A percentile compares a stretch with the other conserved stretches of the same genome.
Evolutionary conservation across 2,329 filamentous ascomycete species (phyloP).

Genomic region (Beauveria pseudobassiana): DNA sequence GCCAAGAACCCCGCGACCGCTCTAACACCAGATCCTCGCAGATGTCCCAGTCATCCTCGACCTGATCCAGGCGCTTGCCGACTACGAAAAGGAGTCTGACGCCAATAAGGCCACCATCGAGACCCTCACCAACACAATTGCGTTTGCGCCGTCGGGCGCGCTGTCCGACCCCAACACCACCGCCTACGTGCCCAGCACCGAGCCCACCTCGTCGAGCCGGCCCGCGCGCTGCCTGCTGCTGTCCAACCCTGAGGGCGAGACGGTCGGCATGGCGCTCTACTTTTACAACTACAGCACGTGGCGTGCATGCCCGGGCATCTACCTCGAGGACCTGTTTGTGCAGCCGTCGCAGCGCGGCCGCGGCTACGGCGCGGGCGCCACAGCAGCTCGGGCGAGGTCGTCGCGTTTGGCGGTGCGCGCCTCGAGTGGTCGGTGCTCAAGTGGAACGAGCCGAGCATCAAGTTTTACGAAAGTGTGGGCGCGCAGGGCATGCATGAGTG

Average conservation of each 20-base stretch:
- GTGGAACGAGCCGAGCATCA: conserved; percentile 87
- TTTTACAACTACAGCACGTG: conserved; percentile 97
- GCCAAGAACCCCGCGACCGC: not conserved
- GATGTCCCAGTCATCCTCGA: conserved; percentile 75
- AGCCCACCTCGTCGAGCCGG: conserved; percentile 45
- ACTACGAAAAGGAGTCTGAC: conserved; percentile 73
- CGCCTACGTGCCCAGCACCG: conserved; percentile 34
- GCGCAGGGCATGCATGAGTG: conserved; percentile 62
- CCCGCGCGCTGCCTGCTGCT: conserved; percentile 73
- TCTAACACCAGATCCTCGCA: conserved; percentile 27
- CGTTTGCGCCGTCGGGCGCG: conserved; percentile 56
- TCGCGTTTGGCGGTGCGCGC: conserved; percentile 63
- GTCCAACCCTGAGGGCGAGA: conserved; percentile 37
- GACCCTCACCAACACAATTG: conserved; percentile 65
- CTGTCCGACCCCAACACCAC: conserved; percentile 29
- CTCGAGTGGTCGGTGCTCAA: conserved; percentile 88
- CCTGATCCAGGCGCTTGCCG: conserved; percentile 78
- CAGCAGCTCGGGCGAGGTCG: too few relatives aligned
- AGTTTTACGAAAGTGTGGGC: conserved; percentile 72
- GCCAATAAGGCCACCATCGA: conserved; percentile 72
- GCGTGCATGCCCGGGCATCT: conserved; percentile 80
- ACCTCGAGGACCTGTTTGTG: conserved; percentile 91
- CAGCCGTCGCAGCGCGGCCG: conserved; percentile 59
- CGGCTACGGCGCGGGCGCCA: too few relatives aligned
- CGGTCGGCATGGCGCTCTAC: conserved; percentile 76